Percentiles rank a stretch among this genome's conserved stretches.
phyloP scores from a whole-genome alignment of 2,329 filamentous ascomycete genomes.

The Xylaria sp. region DNA sequence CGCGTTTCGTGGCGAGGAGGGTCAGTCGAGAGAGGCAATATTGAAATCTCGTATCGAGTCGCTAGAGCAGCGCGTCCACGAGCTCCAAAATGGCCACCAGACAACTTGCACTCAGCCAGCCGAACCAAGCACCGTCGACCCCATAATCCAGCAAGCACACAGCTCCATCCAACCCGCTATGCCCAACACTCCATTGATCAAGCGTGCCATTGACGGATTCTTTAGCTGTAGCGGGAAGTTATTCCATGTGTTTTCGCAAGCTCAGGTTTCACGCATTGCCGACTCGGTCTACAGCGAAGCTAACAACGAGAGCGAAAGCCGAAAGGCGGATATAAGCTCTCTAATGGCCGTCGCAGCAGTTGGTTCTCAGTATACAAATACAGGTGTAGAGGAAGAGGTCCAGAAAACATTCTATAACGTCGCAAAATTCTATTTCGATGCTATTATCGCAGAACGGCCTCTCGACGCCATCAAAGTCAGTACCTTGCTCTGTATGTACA shows the following conservation, averaged over 20 bases:
- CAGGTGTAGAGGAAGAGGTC: neutral
- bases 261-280: neutral
- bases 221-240: constrained; percentile 11
- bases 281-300: neutral
- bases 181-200: neutral
- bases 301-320: neutral
- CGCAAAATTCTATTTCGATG: neutral
- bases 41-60: constrained; percentile 1
- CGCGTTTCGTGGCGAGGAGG: neutral
- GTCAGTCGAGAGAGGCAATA: neutral
- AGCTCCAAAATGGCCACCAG: constrained; percentile 1
- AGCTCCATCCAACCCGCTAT: neutral
- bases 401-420: neutral
- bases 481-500: constrained; percentile 9
- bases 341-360: constrained; percentile 12
- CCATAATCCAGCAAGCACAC: neutral
- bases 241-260: constrained; percentile 14
- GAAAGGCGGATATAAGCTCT: constrained; percentile 1
- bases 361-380: constrained; percentile 11
- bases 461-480: constrained; percentile 11
- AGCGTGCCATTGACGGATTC: constrained; percentile 1
- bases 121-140: neutral
- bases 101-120: neutral
- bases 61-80: neutral
- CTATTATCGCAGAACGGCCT: neutral